Evolutionary conservation across 805 yeast species (phyloP), one percentile per base, ranked within the genome.

Genomic region (Teunomyces funiuensis): DNA sequence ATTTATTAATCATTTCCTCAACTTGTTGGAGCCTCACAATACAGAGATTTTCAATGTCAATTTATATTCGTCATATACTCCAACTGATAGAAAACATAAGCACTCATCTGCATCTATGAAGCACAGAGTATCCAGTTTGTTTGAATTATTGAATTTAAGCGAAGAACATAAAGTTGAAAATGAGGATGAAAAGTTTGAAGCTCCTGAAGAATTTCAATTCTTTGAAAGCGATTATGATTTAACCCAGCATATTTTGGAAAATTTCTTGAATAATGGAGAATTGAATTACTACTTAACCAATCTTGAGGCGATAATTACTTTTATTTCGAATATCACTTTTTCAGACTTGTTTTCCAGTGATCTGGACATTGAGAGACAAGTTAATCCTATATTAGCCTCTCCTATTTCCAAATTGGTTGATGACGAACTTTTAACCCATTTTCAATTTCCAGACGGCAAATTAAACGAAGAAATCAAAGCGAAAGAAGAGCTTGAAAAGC

Each of bases 301-400:
- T 47, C 64, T 69, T 39, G 75, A 70, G 40, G 75, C 75, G 3
- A 60, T 66, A 13, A 52, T 68, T 10, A 60, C 54, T 33, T 70
- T 63, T 49, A 52, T 69, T 27, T 61, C 65, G 43, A 66, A 63
- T 36, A 61, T 68, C 5, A 63, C 71, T 1, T 45, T 66, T 10
- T 44, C 49, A 13, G 73, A 65, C 30, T 52, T 69, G 28, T 20
- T 29, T 28, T 9, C 42, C 47, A 6, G 47, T 15, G 42, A 36
- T 7, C 22, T 33, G 28, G 33, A 26, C 22, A n/a, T 28, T 19
- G 39, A 23, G 1, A 16, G 18, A 18, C 16, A 16, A 8, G 28
- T 26, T 18, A 19, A 39, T 25, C 41, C 27, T 10, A 14, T 30
- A 7, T 30, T 38, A 16, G 10, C 16, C 8, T 18, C 20, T 8